These are phyloP conservation scores for Colletotrichum magnum DNA, from an alignment of 2,329 filamentous ascomycete genomes.

Conservation along the genomic window DNA sequence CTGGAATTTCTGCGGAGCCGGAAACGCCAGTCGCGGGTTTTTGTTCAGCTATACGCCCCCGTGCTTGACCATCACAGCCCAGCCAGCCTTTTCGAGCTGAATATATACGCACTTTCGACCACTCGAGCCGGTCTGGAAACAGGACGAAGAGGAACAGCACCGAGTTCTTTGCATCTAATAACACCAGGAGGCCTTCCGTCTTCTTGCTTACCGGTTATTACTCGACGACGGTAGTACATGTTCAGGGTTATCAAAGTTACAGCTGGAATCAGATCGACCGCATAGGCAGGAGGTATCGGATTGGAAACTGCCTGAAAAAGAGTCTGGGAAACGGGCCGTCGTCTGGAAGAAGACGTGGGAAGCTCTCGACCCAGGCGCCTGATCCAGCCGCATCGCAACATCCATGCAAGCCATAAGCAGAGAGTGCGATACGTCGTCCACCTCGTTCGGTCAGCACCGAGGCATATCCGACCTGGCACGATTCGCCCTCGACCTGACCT, in stretches of 20 bases:
- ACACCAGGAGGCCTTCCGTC: too few species aligned
- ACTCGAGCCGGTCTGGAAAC: neutral
- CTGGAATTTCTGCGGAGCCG: neutral
- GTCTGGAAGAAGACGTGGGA: conserved; percentile 34
- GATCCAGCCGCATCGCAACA: conserved; percentile 46
- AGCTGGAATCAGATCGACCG: conserved; percentile 5
- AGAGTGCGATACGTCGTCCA: conserved; percentile 58
- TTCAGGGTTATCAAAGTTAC: neutral
- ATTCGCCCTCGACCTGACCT: conserved; percentile 69
- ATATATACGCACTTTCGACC: neutral
- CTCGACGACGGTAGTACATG: conserved; percentile 4
- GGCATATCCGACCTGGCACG: conserved; percentile 68
- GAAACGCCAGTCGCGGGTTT: neutral
- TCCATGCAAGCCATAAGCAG: conserved; percentile 70
- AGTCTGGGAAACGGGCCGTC: conserved; percentile 35
- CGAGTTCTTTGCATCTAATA: neutral
- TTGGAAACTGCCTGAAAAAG: conserved; percentile 1
- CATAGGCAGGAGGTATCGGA: neutral
- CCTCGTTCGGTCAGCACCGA: conserved; percentile 71
- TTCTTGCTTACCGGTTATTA: neutral
- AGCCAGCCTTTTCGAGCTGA: neutral
- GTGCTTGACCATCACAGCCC: neutral
- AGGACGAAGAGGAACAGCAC: neutral
- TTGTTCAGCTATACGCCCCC: neutral
- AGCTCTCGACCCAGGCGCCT: conserved; percentile 42